Percentiles rank a stretch among this genome's conserved stretches.
Evolutionary conservation across 1,284 basidiomycete genomes (phyloP).

Genomic region (Moesziomyces antarcticus): DNA sequence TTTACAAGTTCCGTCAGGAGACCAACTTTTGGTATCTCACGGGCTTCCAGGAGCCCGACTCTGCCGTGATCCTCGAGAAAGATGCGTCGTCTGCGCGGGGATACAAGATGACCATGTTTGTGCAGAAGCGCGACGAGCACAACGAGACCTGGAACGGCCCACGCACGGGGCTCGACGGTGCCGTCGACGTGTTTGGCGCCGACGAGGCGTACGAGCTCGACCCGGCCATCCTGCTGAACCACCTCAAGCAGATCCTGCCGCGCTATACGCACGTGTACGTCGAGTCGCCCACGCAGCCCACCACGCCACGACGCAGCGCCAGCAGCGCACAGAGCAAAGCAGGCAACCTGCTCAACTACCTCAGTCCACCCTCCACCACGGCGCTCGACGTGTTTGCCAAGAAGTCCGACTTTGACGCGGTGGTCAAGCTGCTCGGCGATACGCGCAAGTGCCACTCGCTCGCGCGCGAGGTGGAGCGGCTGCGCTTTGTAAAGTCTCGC

Average conservation of each 20-base stretch:
- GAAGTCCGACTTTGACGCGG: slow-evolving; percentile 64
- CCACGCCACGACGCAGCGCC: slow-evolving; percentile 47
- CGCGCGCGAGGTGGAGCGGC: slow-evolving; percentile 52
- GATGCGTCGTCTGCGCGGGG: slow-evolving; percentile 73
- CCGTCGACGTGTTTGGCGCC: slow-evolving; percentile 62
- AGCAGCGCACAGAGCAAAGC: slow-evolving; percentile 18
- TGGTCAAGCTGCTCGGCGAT: slow-evolving; percentile 60
- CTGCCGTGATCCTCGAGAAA: slow-evolving; percentile 76
- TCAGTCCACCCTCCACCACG: slow-evolving; percentile 57
- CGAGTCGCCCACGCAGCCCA: slow-evolving; percentile 56
- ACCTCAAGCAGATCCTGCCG: slow-evolving; percentile 55
- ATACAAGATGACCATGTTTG: slow-evolving; percentile 89
- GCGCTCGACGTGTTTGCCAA: slow-evolving; percentile 59
- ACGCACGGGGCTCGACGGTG: slow-evolving; percentile 68
- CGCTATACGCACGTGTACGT: slow-evolving; percentile 60
- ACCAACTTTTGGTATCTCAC: slow-evolving; percentile 66
- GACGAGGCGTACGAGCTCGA: slow-evolving; percentile 61
- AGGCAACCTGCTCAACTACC: slow-evolving; percentile 60
- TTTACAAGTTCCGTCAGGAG: slow-evolving; percentile 81
- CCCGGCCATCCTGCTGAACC: slow-evolving; percentile 46
- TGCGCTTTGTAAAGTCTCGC: slow-evolving; percentile 59
- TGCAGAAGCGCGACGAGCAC: slow-evolving; percentile 76
- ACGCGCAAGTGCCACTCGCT: slow-evolving; percentile 59
- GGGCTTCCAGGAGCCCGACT: slow-evolving; percentile 92
- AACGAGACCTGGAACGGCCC: slow-evolving; percentile 95